Evolutionary conservation across 208 protist genomes (phyloP), one percentile per base, ranked within the genome.

Genomic region (Acanthamoeba healyi): DNA sequence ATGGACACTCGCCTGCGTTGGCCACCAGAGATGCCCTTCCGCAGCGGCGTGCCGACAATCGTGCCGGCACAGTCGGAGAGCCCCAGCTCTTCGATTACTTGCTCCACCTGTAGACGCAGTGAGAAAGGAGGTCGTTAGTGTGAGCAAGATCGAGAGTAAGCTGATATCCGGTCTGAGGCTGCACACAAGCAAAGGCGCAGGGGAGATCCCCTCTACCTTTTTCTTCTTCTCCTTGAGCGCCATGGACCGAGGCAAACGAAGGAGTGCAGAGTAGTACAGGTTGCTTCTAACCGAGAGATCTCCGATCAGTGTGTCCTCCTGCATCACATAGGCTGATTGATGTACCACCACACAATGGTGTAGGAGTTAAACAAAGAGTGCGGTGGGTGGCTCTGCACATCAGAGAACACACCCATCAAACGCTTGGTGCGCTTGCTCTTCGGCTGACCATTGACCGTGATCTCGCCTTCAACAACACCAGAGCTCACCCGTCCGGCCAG

Each of bases 11-110:
- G 93, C 54, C 94, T 88, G 22, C 94, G 34, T 38, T 97, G 95
- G 74, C 96, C 96, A 49, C 96, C 96, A 40, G 94, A 96, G 7
- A 97, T 96, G 79, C 95, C 96, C 49, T 70, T 42, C 26, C 90
- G 93, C 4, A 94, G 81, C 10, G 56, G 42, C 22, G 92, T 95
- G 65, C 95, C 96, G 46, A 97, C 95, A 26, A 51, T 32, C 19
- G 79, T 92, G 26, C 94, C 32, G 3, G 86, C 86, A 0, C 94
- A 72, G 36, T 94, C 58, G 6, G 46, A 77, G 0, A 96, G 15
- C 17, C 94, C 84, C 14, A 96, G 74, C 24, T 95, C 95, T 9
- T 67, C 49, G 12, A 96, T 65, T 24, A 95, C 81, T 24, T 65
- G 29, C 19, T 95, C 63, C 94, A 95, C 94, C 94, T 95, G 81